phyloP scores from a whole-genome alignment of 768 basidiomycete genomes.

The Paxillus ammoniavirescens region DNA sequence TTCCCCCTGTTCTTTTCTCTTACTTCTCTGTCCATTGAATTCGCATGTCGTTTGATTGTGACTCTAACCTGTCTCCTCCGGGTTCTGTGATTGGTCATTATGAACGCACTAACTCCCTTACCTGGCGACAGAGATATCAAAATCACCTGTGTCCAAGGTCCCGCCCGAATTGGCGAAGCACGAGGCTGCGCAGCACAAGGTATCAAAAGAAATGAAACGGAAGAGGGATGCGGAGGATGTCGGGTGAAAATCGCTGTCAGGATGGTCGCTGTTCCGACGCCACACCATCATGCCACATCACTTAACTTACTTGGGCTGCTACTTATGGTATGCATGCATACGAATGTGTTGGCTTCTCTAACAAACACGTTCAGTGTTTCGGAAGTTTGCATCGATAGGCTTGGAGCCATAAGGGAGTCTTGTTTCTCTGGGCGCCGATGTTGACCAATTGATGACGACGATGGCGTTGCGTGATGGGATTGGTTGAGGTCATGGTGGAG shows the following conservation, averaged over 20 bases:
- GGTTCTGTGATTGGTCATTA: not conserved
- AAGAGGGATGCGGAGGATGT: constrained; percentile 84
- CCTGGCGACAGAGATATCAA: constrained; percentile 71
- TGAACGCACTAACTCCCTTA: constrained; percentile 15
- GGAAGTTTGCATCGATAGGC: no score
- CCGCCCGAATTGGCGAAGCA: constrained; percentile 87
- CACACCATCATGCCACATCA: no score
- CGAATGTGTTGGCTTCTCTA: no score
- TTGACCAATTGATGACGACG: no score
- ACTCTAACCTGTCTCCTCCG: not conserved
- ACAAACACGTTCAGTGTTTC: no score
- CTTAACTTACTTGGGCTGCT: no score
- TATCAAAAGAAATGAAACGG: constrained; percentile 93
- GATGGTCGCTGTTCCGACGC: no score
- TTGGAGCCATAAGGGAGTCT: no score
- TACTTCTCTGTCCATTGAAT: not conserved
- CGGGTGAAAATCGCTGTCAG: constrained; percentile 31
- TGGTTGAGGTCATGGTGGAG: no score
- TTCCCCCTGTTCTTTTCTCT: not conserved
- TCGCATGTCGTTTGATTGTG: not conserved
- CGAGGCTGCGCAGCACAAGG: constrained; percentile 86
- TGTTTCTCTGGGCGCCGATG: no score
- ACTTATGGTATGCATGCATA: no score
- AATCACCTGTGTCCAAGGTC: constrained; percentile 91
- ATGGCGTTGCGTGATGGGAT: no score